These are phyloP conservation scores for Aspergillus wentii DNA, from an alignment of 495 filamentous ascomycete genomes.

Conservation along the genomic window DNA sequence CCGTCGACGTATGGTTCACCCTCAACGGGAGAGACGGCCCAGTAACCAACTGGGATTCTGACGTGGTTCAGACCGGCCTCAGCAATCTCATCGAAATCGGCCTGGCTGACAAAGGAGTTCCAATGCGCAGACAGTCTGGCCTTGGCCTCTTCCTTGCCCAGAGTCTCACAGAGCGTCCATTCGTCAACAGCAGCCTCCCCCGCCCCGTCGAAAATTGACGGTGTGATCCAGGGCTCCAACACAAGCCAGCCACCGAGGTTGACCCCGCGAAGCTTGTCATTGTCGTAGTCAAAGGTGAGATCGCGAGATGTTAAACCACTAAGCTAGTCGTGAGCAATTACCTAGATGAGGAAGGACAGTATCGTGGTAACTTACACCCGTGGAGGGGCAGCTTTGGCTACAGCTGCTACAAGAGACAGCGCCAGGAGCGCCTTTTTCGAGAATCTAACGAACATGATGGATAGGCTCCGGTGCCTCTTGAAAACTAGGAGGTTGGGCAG, in stretches of 20 bases:
- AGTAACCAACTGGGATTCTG: slow-evolving; percentile 76
- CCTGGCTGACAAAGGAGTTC: slow-evolving; percentile 59
- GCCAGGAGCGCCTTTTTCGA: slow-evolving; percentile 32
- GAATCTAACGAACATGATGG: slow-evolving; percentile 32
- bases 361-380: slow-evolving; percentile 23
- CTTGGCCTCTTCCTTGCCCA: slow-evolving; percentile 48
- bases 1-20: slow-evolving; percentile 72
- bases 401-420: slow-evolving; percentile 27
- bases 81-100: slow-evolving; percentile 64
- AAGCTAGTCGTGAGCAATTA: slow-evolving; percentile 3
- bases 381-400: slow-evolving; percentile 27
- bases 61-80: slow-evolving; percentile 67
- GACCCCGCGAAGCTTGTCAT: slow-evolving; percentile 47
- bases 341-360: neutral
- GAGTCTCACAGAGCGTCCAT: slow-evolving; percentile 48
- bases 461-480: slow-evolving; percentile 6
- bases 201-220: slow-evolving; percentile 52
- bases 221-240: slow-evolving; percentile 62
- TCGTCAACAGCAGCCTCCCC: slow-evolving; percentile 56
- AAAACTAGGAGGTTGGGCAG: slow-evolving; percentile 20
- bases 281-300: slow-evolving; percentile 39
- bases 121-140: slow-evolving; percentile 50
- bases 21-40: slow-evolving; percentile 55
- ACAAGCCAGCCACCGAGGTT: slow-evolving; percentile 58
- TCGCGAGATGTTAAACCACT: slow-evolving; percentile 31